phyloP scores from a whole-genome alignment of 306 rosid genomes.

The Lathyrus aphaca region DNA sequence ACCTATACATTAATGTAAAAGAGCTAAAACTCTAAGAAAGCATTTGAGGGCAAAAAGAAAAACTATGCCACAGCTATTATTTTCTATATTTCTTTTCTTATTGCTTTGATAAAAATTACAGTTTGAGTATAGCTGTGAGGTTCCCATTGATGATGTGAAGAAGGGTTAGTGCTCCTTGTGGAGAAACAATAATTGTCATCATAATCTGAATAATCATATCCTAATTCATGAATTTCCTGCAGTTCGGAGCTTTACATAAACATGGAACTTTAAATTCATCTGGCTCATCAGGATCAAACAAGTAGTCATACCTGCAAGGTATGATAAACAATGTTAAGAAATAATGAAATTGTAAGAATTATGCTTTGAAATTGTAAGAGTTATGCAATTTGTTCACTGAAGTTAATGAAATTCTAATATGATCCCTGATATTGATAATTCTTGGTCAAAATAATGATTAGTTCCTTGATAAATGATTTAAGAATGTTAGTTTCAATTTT shows the following conservation, averaged over 20 bases:
- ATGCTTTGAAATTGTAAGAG: neutral
- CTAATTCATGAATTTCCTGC: conserved; percentile 91
- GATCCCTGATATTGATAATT: neutral
- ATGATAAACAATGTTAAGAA: conserved; percentile 33
- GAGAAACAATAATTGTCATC: conserved; percentile 64
- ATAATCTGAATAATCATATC: conserved; percentile 36
- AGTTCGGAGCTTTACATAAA: conserved; percentile 82
- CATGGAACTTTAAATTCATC: conserved; percentile 93
- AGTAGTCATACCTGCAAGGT: conserved; percentile 76
- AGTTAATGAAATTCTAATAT: neutral
- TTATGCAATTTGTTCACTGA: neutral
- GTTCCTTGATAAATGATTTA: neutral
- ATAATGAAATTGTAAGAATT: neutral
- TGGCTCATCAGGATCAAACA: conserved; percentile 85
- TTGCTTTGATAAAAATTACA: conserved; percentile 43
- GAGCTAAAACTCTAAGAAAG: conserved; percentile 22
- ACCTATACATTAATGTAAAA: conserved; percentile 47
- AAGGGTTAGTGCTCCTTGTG: conserved; percentile 66
- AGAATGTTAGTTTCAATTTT: neutral
- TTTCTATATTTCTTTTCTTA: conserved; percentile 21
- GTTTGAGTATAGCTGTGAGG: conserved; percentile 60
- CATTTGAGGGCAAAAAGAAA: conserved; percentile 6
- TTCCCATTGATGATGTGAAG: conserved; percentile 49
- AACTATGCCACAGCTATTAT: conserved; percentile 15
- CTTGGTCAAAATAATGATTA: neutral